phyloP scores from a whole-genome alignment of 441 rosid genomes.

The Sinapis alba region DNA sequence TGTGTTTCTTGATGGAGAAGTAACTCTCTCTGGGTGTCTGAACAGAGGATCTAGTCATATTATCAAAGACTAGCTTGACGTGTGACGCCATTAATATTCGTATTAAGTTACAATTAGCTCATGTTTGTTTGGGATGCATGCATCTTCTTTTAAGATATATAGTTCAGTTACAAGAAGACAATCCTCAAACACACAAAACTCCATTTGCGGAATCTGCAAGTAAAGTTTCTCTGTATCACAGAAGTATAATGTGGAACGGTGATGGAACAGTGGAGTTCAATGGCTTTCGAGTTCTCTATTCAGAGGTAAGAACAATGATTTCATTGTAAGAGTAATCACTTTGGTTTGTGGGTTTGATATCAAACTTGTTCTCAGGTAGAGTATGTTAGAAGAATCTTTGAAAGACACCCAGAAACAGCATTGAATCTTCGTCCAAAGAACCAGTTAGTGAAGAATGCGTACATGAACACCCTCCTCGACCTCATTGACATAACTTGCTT shows the following conservation, averaged over 20 bases:
- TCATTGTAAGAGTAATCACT: background rate
- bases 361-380: background rate
- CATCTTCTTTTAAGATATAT: constrained; percentile 23
- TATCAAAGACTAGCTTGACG: constrained; percentile 23
- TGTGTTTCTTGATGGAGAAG: background rate
- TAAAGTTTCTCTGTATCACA: constrained; percentile 3
- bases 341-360: background rate
- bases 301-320: constrained; percentile 22
- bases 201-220: background rate
- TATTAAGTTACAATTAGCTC: constrained; percentile 23
- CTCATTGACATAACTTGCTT: constrained; percentile 26
- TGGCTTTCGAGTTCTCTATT: constrained; percentile 36
- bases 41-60: constrained; percentile 24
- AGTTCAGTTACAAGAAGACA: constrained; percentile 12
- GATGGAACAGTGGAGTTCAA: constrained; percentile 40
- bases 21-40: background rate
- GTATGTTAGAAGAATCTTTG: background rate
- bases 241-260: constrained; percentile 37
- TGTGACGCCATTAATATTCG: constrained; percentile 20
- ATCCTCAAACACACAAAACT: constrained; percentile 12
- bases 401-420: constrained; percentile 24
- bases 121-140: constrained; percentile 18
- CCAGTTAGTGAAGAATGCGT: constrained; percentile 26
- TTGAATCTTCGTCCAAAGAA: constrained; percentile 26
- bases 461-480: constrained; percentile 22